These are phyloP conservation scores for Starmerella davenportii DNA, from an alignment of 805 yeast species.

Conservation along the genomic window DNA sequence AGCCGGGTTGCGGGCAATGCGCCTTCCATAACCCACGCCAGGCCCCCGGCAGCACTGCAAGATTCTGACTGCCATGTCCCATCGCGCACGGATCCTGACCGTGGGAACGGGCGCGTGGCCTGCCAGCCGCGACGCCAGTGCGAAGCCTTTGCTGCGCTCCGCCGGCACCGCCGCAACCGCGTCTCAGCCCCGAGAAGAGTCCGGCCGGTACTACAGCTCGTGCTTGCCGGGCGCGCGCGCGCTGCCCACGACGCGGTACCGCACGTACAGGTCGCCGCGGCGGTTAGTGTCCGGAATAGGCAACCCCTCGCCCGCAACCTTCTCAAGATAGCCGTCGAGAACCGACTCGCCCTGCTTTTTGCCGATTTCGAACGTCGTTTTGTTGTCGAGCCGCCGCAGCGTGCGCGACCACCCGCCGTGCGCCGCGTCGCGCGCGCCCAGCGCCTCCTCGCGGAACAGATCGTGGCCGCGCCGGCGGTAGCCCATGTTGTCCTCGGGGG, in stretches of 20 bases:
- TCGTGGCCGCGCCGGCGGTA: slow-evolving; percentile 62
- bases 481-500: slow-evolving; percentile 42
- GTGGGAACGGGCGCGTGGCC: too few species aligned
- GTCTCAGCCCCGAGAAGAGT: too few species aligned
- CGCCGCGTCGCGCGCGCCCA: slow-evolving; percentile 54
- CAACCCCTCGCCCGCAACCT: slow-evolving; percentile 67
- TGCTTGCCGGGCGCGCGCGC: not conserved
- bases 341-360: slow-evolving; percentile 39
- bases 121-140: too few species aligned
- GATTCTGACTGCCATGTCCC: too few species aligned
- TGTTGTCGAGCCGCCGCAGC: slow-evolving; percentile 48
- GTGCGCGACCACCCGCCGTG: slow-evolving; percentile 65
- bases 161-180: too few species aligned
- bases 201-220: not conserved
- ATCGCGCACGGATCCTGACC: too few species aligned
- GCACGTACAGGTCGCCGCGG: slow-evolving; percentile 34
- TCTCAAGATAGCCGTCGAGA: slow-evolving; percentile 52
- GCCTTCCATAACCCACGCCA: too few species aligned
- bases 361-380: slow-evolving; percentile 30
- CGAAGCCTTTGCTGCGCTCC: too few species aligned
- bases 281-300: slow-evolving; percentile 36
- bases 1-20: too few species aligned
- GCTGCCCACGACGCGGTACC: slow-evolving; percentile 25
- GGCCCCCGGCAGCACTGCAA: too few species aligned
- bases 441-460: slow-evolving; percentile 63